These are phyloP conservation scores for Borovskyia barvae DNA, from an alignment of 208 protist genomes.

Conservation along the genomic window DNA sequence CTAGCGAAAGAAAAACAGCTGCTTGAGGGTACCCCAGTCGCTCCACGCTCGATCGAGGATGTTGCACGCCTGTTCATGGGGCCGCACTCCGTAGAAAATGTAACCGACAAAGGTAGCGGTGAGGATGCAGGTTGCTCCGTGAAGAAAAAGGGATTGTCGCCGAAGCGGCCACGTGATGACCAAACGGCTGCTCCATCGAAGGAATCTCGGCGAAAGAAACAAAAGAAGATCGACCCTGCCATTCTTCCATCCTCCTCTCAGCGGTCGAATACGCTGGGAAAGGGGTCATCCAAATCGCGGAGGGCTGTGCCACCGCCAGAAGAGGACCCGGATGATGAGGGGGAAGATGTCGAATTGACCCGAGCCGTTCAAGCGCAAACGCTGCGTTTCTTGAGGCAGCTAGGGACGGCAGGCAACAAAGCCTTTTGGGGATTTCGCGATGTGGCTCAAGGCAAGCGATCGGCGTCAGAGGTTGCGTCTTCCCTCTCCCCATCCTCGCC, in stretches of 20 bases:
- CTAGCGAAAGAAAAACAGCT: too few relatives aligned
- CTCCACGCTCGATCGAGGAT: constrained; percentile 18
- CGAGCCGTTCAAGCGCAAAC: constrained; percentile 47
- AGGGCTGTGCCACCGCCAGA: too few relatives aligned
- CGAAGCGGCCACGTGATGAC: not conserved
- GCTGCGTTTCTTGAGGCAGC: constrained; percentile 46
- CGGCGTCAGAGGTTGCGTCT: not conserved
- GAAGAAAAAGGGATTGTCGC: not conserved
- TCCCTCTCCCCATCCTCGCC: not conserved
- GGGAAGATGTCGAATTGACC: constrained; percentile 52
- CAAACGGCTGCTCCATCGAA: too few relatives aligned
- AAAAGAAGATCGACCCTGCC: too few relatives aligned
- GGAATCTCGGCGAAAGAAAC: too few relatives aligned
- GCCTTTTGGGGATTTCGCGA: constrained; percentile 64
- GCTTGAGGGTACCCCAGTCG: not conserved
- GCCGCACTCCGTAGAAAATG: not conserved
- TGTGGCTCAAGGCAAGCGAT: constrained; percentile 49
- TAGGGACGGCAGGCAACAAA: constrained; percentile 31
- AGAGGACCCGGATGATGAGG: constrained; percentile 36
- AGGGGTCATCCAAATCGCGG: too few relatives aligned
- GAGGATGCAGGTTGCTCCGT: too few relatives aligned
- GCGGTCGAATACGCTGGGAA: too few relatives aligned
- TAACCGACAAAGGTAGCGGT: not conserved
- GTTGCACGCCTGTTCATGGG: constrained; percentile 26
- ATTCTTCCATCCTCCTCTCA: too few relatives aligned